Evolutionary conservation across 2,329 filamentous ascomycete species (phyloP).

Genomic region (Blastomyces emzantsi): DNA sequence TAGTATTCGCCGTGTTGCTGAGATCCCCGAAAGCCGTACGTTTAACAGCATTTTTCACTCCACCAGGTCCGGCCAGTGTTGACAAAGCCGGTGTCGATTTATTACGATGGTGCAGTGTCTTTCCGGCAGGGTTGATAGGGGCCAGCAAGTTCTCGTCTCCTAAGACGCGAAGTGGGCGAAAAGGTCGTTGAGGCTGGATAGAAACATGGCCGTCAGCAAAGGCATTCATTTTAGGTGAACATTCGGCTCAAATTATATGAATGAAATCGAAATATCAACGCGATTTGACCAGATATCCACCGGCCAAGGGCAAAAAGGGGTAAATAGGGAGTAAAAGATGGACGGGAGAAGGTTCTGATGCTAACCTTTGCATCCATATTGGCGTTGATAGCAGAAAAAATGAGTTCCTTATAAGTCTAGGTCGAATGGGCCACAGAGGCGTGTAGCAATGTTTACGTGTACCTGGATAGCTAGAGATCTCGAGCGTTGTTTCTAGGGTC

Average conservation of each 20-base stretch:
- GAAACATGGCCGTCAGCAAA: slow-evolving; percentile 16
- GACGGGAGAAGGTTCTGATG: neutral
- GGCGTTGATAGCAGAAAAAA: slow-evolving; percentile 3
- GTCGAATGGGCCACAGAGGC: slow-evolving; percentile 6
- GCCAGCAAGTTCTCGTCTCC: slow-evolving; percentile 61
- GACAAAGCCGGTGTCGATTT: slow-evolving; percentile 65
- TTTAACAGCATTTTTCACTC: slow-evolving; percentile 58
- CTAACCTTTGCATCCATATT: slow-evolving; percentile 43
- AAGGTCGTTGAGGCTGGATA: slow-evolving; percentile 58
- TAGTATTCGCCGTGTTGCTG: slow-evolving; percentile 53
- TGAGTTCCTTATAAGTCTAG: neutral
- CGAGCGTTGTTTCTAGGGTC: neutral
- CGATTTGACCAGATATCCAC: neutral
- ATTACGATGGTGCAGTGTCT: slow-evolving; percentile 65
- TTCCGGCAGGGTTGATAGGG: slow-evolving; percentile 40
- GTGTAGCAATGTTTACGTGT: slow-evolving; percentile 7
- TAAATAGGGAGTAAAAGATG: neutral
- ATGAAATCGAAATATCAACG: slow-evolving; percentile 3
- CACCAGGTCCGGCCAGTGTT: slow-evolving; percentile 44
- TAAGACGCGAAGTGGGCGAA: slow-evolving; percentile 50
- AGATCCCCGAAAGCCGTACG: slow-evolving; percentile 74
- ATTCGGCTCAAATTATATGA: slow-evolving; percentile 10
- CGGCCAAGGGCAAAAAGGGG: slow-evolving; percentile 8
- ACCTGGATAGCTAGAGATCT: neutral
- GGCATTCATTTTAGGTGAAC: slow-evolving; percentile 20